These are phyloP conservation scores for Lactarius vividus DNA, from an alignment of 768 basidiomycete genomes.

Conservation along the genomic window DNA sequence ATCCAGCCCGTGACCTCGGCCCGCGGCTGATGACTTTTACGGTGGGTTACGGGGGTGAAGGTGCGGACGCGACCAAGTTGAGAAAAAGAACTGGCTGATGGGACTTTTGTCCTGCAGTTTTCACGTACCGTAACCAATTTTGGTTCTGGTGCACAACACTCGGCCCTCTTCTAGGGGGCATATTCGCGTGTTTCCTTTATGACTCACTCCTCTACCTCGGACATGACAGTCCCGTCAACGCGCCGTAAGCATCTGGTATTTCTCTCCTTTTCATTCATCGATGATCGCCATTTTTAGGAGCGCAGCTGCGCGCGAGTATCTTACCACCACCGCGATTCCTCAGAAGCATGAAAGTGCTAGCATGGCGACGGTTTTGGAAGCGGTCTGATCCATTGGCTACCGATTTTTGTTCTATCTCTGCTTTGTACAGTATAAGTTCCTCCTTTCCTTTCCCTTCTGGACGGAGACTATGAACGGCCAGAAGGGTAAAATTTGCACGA, in stretches of 20 bases:
- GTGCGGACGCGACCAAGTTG: conserved; percentile 7
- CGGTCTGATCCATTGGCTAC: background rate
- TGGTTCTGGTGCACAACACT: conserved; percentile 70
- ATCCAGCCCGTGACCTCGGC: conserved; percentile 70
- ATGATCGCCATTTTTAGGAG: background rate
- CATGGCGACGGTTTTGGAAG: background rate
- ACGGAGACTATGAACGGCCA: background rate
- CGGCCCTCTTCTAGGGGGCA: conserved; percentile 56
- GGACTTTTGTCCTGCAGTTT: conserved; percentile 30
- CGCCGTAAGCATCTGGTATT: conserved; percentile 41
- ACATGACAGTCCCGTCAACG: conserved; percentile 51
- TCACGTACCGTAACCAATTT: conserved; percentile 52
- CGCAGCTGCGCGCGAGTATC: conserved; percentile 1
- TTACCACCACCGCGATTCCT: background rate
- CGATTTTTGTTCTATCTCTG: background rate
- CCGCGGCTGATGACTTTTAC: conserved; percentile 64
- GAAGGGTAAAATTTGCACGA: background rate
- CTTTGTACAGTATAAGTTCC: too few species aligned
- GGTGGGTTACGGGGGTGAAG: conserved; percentile 62
- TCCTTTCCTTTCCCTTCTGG: background rate
- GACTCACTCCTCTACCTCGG: conserved; percentile 57
- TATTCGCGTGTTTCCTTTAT: conserved; percentile 52
- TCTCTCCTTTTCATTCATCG: background rate
- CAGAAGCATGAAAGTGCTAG: background rate
- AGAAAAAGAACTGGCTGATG: background rate